phyloP scores from a whole-genome alignment of 257 asterid species.

The Lycium ferocissimum region DNA sequence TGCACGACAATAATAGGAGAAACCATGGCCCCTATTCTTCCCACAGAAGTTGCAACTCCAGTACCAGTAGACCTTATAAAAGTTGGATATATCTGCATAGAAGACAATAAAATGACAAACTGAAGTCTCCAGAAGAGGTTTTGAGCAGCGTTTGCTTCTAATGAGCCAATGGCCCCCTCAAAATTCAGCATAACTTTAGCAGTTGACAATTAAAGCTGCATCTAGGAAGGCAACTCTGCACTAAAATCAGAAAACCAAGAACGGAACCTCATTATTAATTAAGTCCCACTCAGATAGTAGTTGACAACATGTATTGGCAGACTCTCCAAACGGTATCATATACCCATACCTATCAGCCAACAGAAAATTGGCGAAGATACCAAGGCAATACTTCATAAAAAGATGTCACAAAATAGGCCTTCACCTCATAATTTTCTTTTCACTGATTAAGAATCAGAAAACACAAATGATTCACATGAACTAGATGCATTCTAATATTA shows the following conservation, averaged over 20 bases:
- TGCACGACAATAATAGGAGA: constrained; percentile 43
- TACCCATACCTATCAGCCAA: not conserved
- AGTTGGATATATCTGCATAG: constrained; percentile 47
- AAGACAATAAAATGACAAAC: not conserved
- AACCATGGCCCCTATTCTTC: constrained; percentile 48
- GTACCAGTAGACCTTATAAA: constrained; percentile 43
- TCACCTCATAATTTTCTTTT: not conserved
- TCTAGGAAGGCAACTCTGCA: not conserved
- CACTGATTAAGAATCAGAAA: not conserved
- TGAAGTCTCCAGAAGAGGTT: not conserved
- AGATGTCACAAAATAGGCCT: not conserved
- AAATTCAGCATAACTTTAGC: not conserved
- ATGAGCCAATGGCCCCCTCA: not conserved
- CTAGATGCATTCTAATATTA: not conserved
- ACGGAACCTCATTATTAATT: not conserved
- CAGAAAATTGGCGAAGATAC: not conserved
- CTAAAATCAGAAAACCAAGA: not conserved
- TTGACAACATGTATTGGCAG: not conserved
- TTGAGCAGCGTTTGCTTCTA: not conserved
- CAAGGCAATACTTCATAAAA: not conserved
- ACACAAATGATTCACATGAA: not conserved
- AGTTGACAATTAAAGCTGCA: not conserved
- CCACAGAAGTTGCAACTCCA: constrained; percentile 47
- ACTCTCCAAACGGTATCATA: not conserved
- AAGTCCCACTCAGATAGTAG: not conserved